Percentiles rank a stretch among this genome's conserved stretches.
Evolutionary conservation across 805 yeast species (phyloP).

Genomic region (Pichia scutulata): DNA sequence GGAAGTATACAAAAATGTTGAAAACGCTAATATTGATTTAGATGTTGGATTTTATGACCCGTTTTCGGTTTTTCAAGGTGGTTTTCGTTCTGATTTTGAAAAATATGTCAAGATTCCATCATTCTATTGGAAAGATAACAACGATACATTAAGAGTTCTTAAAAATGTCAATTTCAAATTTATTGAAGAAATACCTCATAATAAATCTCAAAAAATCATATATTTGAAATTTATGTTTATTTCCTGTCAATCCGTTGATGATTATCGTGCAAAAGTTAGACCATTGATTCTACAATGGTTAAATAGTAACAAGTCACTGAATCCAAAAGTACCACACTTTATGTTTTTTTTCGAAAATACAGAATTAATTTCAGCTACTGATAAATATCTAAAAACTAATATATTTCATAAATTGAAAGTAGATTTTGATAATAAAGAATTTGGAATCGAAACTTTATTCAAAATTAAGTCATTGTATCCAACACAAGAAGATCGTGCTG

Average conservation of each 20-base stretch:
- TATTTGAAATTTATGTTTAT: slow-evolving; percentile 65
- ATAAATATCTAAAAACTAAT: slow-evolving; percentile 25
- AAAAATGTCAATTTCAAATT: slow-evolving; percentile 48
- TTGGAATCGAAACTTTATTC: slow-evolving; percentile 31
- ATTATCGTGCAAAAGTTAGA: slow-evolving; percentile 70
- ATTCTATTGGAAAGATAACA: slow-evolving; percentile 57
- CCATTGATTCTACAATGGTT: slow-evolving; percentile 83
- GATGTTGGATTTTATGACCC: slow-evolving; percentile 69
- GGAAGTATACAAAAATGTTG: neutral
- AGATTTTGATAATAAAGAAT: slow-evolving; percentile 23
- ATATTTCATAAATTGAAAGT: slow-evolving; percentile 24
- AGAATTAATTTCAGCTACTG: slow-evolving; percentile 18
- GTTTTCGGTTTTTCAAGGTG: slow-evolving; percentile 42
- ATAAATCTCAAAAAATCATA: neutral
- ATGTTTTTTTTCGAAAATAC: slow-evolving; percentile 42
- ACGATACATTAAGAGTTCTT: slow-evolving; percentile 55
- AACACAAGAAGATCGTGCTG: slow-evolving; percentile 34
- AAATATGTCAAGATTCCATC: slow-evolving; percentile 50
- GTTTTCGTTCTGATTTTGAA: slow-evolving; percentile 36
- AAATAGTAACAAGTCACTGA: slow-evolving; percentile 33
- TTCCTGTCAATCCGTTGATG: slow-evolving; percentile 57
- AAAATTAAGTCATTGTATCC: slow-evolving; percentile 32
- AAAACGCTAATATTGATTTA: slow-evolving; percentile 1
- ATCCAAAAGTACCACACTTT: slow-evolving; percentile 48
- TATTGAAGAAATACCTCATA: slow-evolving; percentile 48